phyloP scores from a whole-genome alignment of 2,329 filamentous ascomycete genomes.

The Ceratocystis smalleyi region DNA sequence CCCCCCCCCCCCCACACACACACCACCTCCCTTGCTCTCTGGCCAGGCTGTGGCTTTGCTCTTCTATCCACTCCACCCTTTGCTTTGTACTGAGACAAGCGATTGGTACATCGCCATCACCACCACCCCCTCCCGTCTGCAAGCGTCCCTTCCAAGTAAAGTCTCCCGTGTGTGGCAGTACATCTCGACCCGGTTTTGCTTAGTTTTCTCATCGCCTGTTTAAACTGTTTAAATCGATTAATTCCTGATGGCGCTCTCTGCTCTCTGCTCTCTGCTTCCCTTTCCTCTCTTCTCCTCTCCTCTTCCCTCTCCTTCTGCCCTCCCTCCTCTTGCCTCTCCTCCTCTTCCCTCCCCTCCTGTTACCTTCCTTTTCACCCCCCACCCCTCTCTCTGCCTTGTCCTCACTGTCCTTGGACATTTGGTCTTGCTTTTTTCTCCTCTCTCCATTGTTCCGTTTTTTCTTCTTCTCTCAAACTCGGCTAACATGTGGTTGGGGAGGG shows the following conservation, averaged over 20 bases:
- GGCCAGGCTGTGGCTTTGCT: background rate
- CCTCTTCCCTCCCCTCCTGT: background rate
- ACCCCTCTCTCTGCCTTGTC: background rate
- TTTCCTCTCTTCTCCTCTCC: conserved; percentile 1
- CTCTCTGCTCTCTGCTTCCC: background rate
- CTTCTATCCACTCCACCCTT: background rate
- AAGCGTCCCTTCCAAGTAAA: conserved; percentile 25
- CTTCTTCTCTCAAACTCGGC: background rate
- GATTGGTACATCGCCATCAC: background rate
- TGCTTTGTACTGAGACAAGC: background rate
- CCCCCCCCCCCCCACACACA: background rate
- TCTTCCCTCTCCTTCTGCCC: background rate
- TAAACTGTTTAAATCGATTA: conserved; percentile 3
- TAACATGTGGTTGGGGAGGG: conserved; percentile 4
- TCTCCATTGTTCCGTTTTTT: background rate
- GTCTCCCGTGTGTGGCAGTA: conserved; percentile 23
- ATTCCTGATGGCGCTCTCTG: background rate
- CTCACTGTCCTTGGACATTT: conserved; percentile 1
- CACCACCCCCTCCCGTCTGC: background rate
- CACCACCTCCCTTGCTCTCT: background rate
- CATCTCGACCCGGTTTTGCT: background rate
- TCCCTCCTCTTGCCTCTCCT: background rate
- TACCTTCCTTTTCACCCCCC: background rate
- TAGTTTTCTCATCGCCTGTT: conserved; percentile 3
- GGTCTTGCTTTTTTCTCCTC: background rate